phyloP scores from a whole-genome alignment of 2,329 filamentous ascomycete species.

The Colletotrichum agaves region DNA sequence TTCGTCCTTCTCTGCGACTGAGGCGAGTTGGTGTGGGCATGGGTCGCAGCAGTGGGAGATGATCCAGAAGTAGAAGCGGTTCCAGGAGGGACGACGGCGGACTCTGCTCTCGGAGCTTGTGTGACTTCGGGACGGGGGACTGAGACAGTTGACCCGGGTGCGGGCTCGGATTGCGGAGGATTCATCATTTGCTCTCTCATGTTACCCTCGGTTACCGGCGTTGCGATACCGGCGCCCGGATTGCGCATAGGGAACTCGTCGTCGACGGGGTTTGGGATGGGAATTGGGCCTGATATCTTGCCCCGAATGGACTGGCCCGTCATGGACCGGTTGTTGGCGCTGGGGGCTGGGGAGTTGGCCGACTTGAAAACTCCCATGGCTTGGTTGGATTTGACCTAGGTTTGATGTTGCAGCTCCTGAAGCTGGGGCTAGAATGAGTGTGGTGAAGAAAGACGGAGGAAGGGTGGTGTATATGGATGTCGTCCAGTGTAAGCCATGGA shows the following conservation, averaged over 20 bases:
- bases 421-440: conserved; percentile 21
- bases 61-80: conserved; percentile 29
- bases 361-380: conserved; percentile 59
- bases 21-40: conserved; percentile 37
- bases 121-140: conserved; percentile 18
- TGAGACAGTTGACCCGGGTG: conserved; percentile 22
- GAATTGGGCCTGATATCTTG: conserved; percentile 71
- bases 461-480: conserved; percentile 33
- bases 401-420: conserved; percentile 14
- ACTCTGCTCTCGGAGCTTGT: conserved; percentile 28
- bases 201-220: conserved; percentile 43
- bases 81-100: conserved; percentile 17
- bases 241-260: conserved; percentile 66
- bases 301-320: conserved; percentile 63
- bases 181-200: conserved; percentile 39
- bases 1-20: conserved; percentile 49
- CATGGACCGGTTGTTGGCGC: conserved; percentile 48
- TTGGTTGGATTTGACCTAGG: conserved; percentile 2
- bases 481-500: conserved; percentile 33
- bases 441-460: conserved; percentile 14
- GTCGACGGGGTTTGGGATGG: conserved; percentile 59
- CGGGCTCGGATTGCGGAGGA: conserved; percentile 27
- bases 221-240: conserved; percentile 50
- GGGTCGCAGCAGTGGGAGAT: conserved; percentile 24
- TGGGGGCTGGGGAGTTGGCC: conserved; percentile 47